Conservation (phyloP, 1,284 basidiomycete genomes). For the Ganoderma meredithae region DNA sequence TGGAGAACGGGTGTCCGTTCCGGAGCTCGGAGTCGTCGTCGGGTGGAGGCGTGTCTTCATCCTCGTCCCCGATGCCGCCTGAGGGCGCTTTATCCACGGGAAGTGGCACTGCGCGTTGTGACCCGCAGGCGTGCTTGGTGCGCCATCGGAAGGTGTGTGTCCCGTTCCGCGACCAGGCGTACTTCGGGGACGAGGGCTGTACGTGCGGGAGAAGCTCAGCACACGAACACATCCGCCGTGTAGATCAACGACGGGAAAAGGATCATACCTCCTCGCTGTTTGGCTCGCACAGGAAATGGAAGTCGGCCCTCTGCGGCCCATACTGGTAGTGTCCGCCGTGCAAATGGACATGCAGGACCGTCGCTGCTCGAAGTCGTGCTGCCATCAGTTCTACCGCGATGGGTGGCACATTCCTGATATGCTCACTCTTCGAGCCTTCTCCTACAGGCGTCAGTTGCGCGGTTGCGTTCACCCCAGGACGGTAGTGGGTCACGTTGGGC, state of each 20-base stretch:
- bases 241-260: background rate
- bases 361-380: constrained; percentile 26
- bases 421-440: constrained; percentile 32
- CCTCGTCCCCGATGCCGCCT: constrained; percentile 22
- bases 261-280: constrained; percentile 41
- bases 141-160: constrained; percentile 45
- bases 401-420: constrained; percentile 3
- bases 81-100: constrained; percentile 16
- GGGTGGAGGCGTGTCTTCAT: constrained; percentile 28
- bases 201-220: constrained; percentile 3
- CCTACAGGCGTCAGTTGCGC: constrained; percentile 31
- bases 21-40: constrained; percentile 36
- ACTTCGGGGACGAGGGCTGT: constrained; percentile 42
- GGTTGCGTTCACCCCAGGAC: constrained; percentile 37
- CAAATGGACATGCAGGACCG: constrained; percentile 47
- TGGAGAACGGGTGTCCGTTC: constrained; percentile 25
- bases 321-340: constrained; percentile 51
- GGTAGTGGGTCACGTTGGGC: constrained; percentile 25
- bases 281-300: constrained; percentile 50
- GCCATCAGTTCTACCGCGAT: constrained; percentile 4
- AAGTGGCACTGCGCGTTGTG: constrained; percentile 5
- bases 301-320: constrained; percentile 46
- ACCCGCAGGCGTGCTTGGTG: constrained; percentile 44
- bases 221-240: background rate
- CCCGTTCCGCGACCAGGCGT: constrained; percentile 41